Evolutionary conservation across 257 asterid genomes (phyloP).

Genomic region (Jacaranda copaia): DNA sequence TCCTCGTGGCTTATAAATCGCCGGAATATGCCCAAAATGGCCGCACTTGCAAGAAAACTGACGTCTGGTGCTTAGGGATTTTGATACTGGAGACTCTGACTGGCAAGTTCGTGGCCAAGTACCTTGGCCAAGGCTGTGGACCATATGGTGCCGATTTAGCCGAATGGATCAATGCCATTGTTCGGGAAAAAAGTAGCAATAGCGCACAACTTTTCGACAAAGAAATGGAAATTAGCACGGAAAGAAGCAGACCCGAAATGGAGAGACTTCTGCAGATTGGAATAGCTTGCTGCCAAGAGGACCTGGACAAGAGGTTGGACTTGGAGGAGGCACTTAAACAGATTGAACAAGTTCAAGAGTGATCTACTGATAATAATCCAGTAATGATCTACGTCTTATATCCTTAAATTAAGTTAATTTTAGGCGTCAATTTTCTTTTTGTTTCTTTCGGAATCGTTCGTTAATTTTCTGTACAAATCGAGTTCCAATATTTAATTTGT

Average conservation of each 20-base stretch:
- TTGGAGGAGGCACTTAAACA: slow-evolving; percentile 62
- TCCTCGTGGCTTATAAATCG: slow-evolving; percentile 76
- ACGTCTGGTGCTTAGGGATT: slow-evolving; percentile 91
- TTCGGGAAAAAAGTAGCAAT: slow-evolving; percentile 19
- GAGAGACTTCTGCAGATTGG: slow-evolving; percentile 75
- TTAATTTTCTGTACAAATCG: slow-evolving; percentile 27
- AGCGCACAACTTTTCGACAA: slow-evolving; percentile 54
- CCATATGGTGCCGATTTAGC: slow-evolving; percentile 51
- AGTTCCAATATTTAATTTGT: slow-evolving; percentile 14
- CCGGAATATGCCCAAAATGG: slow-evolving; percentile 69
- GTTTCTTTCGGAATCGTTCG: slow-evolving; percentile 7
- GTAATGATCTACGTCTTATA: neutral
- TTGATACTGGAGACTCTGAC: slow-evolving; percentile 77
- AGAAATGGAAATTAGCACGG: slow-evolving; percentile 53
- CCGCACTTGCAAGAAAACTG: slow-evolving; percentile 65
- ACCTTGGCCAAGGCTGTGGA: slow-evolving; percentile 51
- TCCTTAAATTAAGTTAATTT: slow-evolving; percentile 10
- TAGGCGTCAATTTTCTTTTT: neutral
- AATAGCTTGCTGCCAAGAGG: slow-evolving; percentile 75
- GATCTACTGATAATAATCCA: slow-evolving; percentile 3
- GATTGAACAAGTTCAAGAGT: slow-evolving; percentile 61
- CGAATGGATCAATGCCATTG: slow-evolving; percentile 59
- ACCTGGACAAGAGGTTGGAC: slow-evolving; percentile 69
- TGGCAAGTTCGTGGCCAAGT: slow-evolving; percentile 71
- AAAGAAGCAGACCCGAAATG: slow-evolving; percentile 52